Evolutionary conservation across 768 basidiomycete genomes (phyloP).

Genomic region (Lactarius trivialis): DNA sequence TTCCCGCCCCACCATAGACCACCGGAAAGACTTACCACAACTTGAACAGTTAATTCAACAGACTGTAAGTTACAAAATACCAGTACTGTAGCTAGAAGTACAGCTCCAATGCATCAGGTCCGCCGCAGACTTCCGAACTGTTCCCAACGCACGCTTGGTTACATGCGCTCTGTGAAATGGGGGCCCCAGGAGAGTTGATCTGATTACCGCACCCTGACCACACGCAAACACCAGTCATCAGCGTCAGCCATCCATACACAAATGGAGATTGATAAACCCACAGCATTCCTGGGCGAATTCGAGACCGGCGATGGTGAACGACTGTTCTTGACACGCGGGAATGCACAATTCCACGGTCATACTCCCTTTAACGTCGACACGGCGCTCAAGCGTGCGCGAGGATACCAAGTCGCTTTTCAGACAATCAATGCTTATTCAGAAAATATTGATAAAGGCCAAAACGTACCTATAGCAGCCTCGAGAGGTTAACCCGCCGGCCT

Average conservation of each 20-base stretch:
- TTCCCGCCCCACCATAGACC: no score
- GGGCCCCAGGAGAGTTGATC: background rate
- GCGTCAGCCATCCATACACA: background rate
- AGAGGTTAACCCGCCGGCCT: background rate
- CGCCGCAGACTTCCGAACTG: background rate
- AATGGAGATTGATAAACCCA: background rate
- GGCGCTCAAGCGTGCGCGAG: constrained; percentile 1
- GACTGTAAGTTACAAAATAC: no score
- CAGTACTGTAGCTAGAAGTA: no score
- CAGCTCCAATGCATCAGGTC: background rate
- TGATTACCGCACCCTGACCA: constrained; percentile 2
- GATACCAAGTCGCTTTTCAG: background rate
- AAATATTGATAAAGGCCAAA: background rate
- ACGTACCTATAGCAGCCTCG: background rate
- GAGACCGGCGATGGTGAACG: background rate
- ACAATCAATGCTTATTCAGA: background rate
- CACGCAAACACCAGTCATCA: background rate
- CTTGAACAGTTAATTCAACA: no score
- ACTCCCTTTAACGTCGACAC: background rate
- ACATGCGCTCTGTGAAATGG: background rate
- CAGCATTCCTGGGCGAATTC: constrained; percentile 6
- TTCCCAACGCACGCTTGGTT: background rate
- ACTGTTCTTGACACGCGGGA: background rate
- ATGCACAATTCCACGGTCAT: background rate
- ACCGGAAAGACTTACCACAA: no score